Percentiles rank a stretch among this genome's conserved stretches.
phyloP scores from a whole-genome alignment of 2,329 filamentous ascomycete genomes.

The Xylariaceae sp. region DNA sequence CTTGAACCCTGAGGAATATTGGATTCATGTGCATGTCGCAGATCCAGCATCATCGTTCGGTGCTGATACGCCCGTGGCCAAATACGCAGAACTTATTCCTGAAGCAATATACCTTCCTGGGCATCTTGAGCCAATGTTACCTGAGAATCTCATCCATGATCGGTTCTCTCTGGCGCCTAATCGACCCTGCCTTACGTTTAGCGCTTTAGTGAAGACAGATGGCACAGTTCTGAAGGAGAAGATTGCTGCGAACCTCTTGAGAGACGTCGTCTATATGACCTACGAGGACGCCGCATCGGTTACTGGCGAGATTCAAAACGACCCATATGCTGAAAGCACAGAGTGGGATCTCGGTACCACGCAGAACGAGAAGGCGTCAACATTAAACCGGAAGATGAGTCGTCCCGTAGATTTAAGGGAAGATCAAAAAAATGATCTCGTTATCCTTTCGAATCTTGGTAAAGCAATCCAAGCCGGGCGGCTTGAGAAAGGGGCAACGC shows the following conservation, averaged over 20 bases:
- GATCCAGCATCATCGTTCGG: conserved; percentile 76
- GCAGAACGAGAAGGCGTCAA: conserved; percentile 28
- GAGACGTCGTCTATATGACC: conserved; percentile 63
- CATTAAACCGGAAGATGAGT: conserved; percentile 51
- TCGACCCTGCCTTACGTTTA: conserved; percentile 65
- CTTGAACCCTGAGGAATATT: conserved; percentile 60
- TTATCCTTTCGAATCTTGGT: conserved; percentile 54
- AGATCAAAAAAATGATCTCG: conserved; percentile 52
- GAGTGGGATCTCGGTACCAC: conserved; percentile 41
- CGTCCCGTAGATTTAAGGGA: conserved; percentile 49
- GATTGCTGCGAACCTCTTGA: conserved; percentile 59
- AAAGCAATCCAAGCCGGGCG: conserved; percentile 51
- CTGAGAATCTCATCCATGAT: conserved; percentile 52
- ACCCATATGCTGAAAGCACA: conserved; percentile 32
- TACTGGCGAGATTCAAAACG: conserved; percentile 44
- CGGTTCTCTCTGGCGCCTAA: conserved; percentile 60
- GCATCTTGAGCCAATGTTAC: conserved; percentile 64
- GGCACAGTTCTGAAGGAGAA: conserved; percentile 61
- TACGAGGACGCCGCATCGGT: conserved; percentile 55
- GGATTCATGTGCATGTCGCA: conserved; percentile 80
- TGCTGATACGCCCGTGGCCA: conserved; percentile 62
- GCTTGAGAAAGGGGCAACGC: conserved; percentile 55
- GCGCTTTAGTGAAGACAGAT: conserved; percentile 58
- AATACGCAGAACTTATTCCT: conserved; percentile 65
- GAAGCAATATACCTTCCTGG: conserved; percentile 67